Conservation (phyloP, 345 rosid genomes). For the Crucihimalaya himalaica region DNA sequence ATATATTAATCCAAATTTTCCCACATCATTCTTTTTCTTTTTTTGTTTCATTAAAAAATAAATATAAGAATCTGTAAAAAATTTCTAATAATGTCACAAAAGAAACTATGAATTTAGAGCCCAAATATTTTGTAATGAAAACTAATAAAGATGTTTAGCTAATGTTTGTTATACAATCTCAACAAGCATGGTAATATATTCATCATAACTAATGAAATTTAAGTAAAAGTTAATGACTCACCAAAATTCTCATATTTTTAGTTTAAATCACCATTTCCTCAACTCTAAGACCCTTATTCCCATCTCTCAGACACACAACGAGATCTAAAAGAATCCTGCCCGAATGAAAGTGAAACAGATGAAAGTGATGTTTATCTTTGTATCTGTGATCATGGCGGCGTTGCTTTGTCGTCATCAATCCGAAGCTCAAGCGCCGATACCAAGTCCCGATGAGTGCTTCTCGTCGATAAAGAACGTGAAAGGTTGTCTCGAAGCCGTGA, state of each 20-base stretch:
- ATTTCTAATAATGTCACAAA: too few relatives aligned
- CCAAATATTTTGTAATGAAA: neutral
- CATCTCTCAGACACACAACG: neutral
- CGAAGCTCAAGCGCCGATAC: neutral
- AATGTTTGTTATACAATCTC: neutral
- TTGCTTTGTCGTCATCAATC: constrained; percentile 5
- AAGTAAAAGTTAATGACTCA: neutral
- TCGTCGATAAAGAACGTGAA: neutral
- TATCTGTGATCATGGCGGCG: neutral
- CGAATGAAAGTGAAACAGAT: constrained; percentile 22
- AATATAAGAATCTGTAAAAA: neutral
- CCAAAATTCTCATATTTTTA: neutral
- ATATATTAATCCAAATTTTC: too few relatives aligned
- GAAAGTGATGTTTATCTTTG: neutral
- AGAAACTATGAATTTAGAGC: neutral
- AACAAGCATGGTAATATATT: neutral
- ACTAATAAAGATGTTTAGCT: neutral
- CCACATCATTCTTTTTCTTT: neutral
- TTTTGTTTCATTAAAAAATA: neutral
- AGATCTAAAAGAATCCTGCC: neutral
- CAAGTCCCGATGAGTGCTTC: neutral
- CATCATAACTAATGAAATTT: neutral
- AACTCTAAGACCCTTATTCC: neutral
- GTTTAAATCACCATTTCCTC: neutral
- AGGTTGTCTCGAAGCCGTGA: constrained; percentile 25